Conservation (phyloP, 768 basidiomycete genomes). For the Suillus discolor region DNA sequence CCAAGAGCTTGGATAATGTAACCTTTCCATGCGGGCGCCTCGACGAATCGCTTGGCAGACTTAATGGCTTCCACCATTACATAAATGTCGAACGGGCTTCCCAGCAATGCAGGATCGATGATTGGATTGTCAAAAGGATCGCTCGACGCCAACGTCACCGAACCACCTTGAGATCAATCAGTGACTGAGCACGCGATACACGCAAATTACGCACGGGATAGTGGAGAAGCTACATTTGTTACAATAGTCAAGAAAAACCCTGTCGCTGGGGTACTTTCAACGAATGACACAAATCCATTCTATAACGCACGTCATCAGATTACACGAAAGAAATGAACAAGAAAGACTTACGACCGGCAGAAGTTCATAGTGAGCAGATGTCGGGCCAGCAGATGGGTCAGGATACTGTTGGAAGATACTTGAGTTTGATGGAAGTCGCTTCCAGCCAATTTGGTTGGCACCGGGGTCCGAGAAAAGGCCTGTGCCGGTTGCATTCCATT, state of each 20-base stretch:
- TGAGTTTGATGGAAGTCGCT: background rate
- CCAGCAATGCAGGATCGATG: background rate
- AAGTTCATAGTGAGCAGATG: background rate
- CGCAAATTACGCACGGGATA: background rate
- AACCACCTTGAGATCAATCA: background rate
- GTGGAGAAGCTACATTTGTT: background rate
- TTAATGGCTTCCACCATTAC: background rate
- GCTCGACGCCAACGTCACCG: background rate
- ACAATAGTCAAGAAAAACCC: background rate
- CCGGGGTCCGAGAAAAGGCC: background rate
- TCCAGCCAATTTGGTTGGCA: background rate
- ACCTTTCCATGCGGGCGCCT: background rate
- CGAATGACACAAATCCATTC: background rate
- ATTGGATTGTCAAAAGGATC: background rate
- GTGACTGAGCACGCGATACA: background rate
- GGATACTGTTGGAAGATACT: background rate
- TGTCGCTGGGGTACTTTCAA: background rate
- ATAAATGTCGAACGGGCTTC: background rate
- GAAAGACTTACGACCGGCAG: background rate
- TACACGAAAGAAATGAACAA: background rate
- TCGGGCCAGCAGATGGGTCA: background rate
- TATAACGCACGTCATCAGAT: background rate
- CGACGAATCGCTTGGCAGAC: background rate
- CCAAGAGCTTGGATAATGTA: background rate
- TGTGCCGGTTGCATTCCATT: background rate